Base-by-base conservation (phyloP, 352 stramenopile genomes). In the Globisporangium parvum region DNA sequence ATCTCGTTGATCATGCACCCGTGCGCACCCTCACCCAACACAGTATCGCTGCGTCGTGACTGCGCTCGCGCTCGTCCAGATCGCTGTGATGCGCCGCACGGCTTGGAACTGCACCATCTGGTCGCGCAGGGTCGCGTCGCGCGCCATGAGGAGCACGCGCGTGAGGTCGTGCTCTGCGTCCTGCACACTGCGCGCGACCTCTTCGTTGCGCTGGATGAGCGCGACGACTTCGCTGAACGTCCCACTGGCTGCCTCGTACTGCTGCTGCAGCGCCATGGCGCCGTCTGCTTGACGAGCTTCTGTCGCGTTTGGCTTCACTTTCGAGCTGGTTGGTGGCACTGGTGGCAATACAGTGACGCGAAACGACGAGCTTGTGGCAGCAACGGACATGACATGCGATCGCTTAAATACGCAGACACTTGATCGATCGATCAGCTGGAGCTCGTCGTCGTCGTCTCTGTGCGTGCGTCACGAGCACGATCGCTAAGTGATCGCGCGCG, bases 91-190 rank as follows among this genome's bases (percentile, higher is more conserved):
- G 10, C 72, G 63, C 11, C 69, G 62, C 35, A 88, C 68, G 3
- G 67, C 77, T 52, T 91, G 78, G 18, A 73, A 77, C 47, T 82
- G 66, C 17, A 91, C 60, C 48, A 91, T 69, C 45, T 76, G 59
- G 15, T 88, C 75, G 14, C 81, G 71, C 55, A 85, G 56, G 10
- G 55, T 49, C 11, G 56, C 42, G 48, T 89, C 77, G 24, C 73
- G 62, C 28, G 73, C 76, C 53, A 88, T 39, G 41, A 87, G 66
- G 24, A 91, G 41, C 26, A 91, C 47, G n/a, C 79, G 71, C 37
- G 49, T 35, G 39, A 87, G 63, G 35, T 89, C 75, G 24, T 64
- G 45, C 40, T 87, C 73, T 18, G 72, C 61, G n/a, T 88, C 81
- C 0, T 54, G 54, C 1, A 51, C 46, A 42, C 75, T 56, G 2